A percentile compares a stretch with the other conserved stretches of the same genome.
Conservation (phyloP, 139 green algal species). For the Pedinophyceae sp. region DNA sequence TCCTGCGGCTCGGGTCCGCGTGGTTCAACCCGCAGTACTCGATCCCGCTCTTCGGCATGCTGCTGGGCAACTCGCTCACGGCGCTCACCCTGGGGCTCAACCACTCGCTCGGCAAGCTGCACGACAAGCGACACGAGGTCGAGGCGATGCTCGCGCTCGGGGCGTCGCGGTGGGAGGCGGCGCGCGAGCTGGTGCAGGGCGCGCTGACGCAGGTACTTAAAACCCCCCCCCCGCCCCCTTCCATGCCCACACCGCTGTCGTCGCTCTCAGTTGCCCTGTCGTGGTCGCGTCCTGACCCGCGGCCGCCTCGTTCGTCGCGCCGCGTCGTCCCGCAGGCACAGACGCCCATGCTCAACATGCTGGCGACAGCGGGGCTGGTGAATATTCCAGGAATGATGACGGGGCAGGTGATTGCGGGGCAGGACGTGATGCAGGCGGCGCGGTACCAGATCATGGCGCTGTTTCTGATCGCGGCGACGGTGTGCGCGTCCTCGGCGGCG, state of each 20-base stretch:
- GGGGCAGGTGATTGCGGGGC: slow-evolving; percentile 60
- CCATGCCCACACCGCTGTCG: too few relatives aligned
- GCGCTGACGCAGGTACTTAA: too few relatives aligned
- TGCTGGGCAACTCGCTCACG: slow-evolving; percentile 63
- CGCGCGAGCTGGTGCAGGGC: not conserved
- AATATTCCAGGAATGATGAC: slow-evolving; percentile 72
- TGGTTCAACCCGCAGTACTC: slow-evolving; percentile 23
- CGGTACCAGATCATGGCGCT: slow-evolving; percentile 70
- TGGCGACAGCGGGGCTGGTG: slow-evolving; percentile 63
- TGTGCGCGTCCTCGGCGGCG: slow-evolving; percentile 7
- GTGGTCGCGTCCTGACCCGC: too few relatives aligned
- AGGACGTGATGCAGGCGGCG: slow-evolving; percentile 17
- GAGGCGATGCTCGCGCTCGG: slow-evolving; percentile 57
- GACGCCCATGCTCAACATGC: slow-evolving; percentile 63
- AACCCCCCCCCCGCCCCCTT: too few relatives aligned
- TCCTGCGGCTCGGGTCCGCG: not conserved
- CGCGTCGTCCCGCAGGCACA: slow-evolving; percentile 34
- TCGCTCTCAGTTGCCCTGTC: too few relatives aligned
- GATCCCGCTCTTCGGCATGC: slow-evolving; percentile 57
- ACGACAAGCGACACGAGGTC: too few relatives aligned
- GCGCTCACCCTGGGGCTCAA: slow-evolving; percentile 52
- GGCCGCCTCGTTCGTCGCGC: too few relatives aligned
- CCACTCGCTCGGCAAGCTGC: slow-evolving; percentile 39
- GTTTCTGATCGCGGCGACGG: slow-evolving; percentile 36
- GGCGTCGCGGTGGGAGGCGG: slow-evolving; percentile 42